Percentiles rank a stretch among this genome's conserved stretches.
Conservation (phyloP, 2,329 filamentous ascomycete genomes). For the Paraconiothyrium brasiliense region DNA sequence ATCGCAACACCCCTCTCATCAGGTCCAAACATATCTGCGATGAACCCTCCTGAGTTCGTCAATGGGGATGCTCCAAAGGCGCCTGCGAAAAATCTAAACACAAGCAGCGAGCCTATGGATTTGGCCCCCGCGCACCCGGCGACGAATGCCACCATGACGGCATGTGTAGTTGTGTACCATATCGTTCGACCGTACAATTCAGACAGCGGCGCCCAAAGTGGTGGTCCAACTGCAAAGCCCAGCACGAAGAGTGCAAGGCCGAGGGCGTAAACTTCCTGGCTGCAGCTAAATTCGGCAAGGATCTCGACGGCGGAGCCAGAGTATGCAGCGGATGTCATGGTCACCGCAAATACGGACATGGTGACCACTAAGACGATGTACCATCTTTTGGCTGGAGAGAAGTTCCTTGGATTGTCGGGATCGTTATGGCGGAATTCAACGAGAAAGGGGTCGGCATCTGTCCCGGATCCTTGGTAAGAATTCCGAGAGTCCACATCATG, state of each 20-base stretch:
- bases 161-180: conserved; percentile 48
- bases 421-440: conserved; percentile 75
- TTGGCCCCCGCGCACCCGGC: conserved; percentile 54
- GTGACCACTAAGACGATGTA: conserved; percentile 69
- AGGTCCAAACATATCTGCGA: conserved; percentile 27
- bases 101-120: conserved; percentile 54
- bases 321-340: conserved; percentile 75
- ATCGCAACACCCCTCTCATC: conserved; percentile 56
- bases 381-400: conserved; percentile 69
- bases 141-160: conserved; percentile 20
- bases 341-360: conserved; percentile 71
- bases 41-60: conserved; percentile 58
- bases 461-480: conserved; percentile 58
- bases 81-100: conserved; percentile 57
- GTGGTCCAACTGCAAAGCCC: conserved; percentile 69
- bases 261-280: conserved; percentile 64
- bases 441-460: conserved; percentile 71
- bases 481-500: background rate
- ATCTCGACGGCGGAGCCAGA: conserved; percentile 66
- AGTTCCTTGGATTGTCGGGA: conserved; percentile 71
- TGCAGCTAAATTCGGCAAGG: conserved; percentile 63
- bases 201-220: conserved; percentile 68
- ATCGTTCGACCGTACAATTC: conserved; percentile 66
- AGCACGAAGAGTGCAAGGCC: conserved; percentile 72
- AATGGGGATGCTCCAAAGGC: conserved; percentile 53